Base-by-base conservation (phyloP, 805 yeast genomes). In the Hanseniaspora guilliermondii region DNA sequence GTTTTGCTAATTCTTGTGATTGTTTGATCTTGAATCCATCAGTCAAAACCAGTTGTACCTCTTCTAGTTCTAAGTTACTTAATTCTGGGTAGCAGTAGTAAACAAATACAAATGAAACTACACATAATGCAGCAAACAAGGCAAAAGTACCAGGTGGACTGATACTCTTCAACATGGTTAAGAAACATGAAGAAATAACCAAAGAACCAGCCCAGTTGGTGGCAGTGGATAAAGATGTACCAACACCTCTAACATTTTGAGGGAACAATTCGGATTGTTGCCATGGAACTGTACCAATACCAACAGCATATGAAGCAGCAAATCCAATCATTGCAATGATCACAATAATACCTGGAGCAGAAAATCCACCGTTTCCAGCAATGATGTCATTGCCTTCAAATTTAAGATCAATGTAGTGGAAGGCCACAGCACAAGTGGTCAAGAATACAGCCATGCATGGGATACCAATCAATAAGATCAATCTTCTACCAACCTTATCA, bases 231-330 rank as follows among this genome's bases (percentile, higher is more conserved):
- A 79, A 83, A 56, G 95, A 86, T 9, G 88, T 82, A 57, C 97
- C 97, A 47, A 87, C 76, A 56, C 96, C 95, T 67, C 98, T 80
- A 35, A 91, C 96, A 58, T 81, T 78, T 74, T 89, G 95, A 36
- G 97, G 93, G 72, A 93, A 88, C 64, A 91, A 73, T 70, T 91
- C 98, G 56, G 91, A 84, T 65, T 93, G 97, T 66, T 91, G 96
- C 98, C 98, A 91, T 55, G 97, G 97, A 54, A 87, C 93, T 68
- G 91, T 89, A 70, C 98, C 98, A 60, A 89, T 86, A 60, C 97
- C 97, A 60, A 87, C 73, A 48, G 97, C 96, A 66, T 89, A 91
- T 53, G 83, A 80, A 2, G 95, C 96, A 46, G 89, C 96, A 65
- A 74, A 93, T 40, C 80, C 67, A 59, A 91, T 87, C 86, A 89